Percentiles rank a stretch among this genome's conserved stretches.
phyloP scores from a whole-genome alignment of 495 filamentous ascomycete species.

The Annulohypoxylon maeteangense region DNA sequence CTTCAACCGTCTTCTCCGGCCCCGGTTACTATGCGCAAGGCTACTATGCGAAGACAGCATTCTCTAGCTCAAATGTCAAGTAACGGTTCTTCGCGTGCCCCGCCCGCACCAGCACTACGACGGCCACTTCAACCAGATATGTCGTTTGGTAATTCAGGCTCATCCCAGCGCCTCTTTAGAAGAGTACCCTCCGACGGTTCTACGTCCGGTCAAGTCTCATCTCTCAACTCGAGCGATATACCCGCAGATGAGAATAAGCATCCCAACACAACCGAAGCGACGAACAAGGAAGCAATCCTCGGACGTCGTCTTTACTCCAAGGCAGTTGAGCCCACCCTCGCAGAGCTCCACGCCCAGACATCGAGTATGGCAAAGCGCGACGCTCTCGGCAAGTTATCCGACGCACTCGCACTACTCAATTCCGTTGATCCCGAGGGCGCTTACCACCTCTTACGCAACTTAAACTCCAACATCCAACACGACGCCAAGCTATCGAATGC shows the following conservation, averaged over 20 bases:
- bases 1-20: slow-evolving; percentile 61
- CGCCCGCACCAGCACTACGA: slow-evolving; percentile 66
- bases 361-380: slow-evolving; percentile 79
- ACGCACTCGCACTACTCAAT: slow-evolving; percentile 86
- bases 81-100: slow-evolving; percentile 57
- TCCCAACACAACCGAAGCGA: slow-evolving; percentile 57
- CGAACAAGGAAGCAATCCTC: slow-evolving; percentile 81
- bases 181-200: slow-evolving; percentile 79
- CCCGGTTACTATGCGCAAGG: slow-evolving; percentile 59
- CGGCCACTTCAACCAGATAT: slow-evolving; percentile 83
- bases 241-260: slow-evolving; percentile 56
- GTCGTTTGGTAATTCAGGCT: slow-evolving; percentile 89
- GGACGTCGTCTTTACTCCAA: slow-evolving; percentile 83
- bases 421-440: slow-evolving; percentile 90
- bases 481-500: slow-evolving; percentile 55
- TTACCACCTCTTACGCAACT: slow-evolving; percentile 79
- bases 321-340: slow-evolving; percentile 80
- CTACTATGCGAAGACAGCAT: slow-evolving; percentile 64
- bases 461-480: slow-evolving; percentile 61
- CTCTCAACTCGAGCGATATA: slow-evolving; percentile 49
- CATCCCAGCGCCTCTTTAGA: slow-evolving; percentile 89
- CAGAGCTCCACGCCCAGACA: slow-evolving; percentile 84
- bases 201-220: slow-evolving; percentile 50
- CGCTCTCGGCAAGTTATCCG: slow-evolving; percentile 79
- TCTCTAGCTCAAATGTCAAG: slow-evolving; percentile 60